These are phyloP conservation scores for Samsoniella hepiali DNA, from an alignment of 2,329 filamentous ascomycete genomes.

Conservation along the genomic window DNA sequence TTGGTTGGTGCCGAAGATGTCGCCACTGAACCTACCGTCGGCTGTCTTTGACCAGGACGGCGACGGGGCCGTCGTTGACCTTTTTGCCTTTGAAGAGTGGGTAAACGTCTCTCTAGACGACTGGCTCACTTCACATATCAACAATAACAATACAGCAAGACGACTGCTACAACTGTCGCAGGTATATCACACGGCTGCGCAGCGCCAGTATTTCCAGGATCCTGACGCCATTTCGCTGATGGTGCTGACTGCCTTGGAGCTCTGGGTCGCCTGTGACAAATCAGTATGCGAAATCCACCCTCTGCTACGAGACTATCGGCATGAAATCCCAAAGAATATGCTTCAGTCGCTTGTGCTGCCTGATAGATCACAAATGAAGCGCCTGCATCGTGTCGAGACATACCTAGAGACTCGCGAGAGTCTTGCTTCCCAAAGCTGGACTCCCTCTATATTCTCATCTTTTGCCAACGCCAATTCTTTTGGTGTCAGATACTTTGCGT, in stretches of 20 bases:
- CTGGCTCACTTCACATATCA: conserved; percentile 34
- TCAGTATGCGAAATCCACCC: conserved; percentile 37
- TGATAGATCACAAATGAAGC: conserved; percentile 40
- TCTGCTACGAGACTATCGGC: conserved; percentile 44
- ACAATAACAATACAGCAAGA: conserved; percentile 25
- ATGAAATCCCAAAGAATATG: conserved; percentile 37
- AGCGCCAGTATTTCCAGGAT: conserved; percentile 33
- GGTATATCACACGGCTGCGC: conserved; percentile 32
- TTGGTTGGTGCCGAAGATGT: background rate
- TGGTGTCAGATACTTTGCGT: background rate
- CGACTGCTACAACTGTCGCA: conserved; percentile 30
- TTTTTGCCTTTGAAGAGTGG: conserved; percentile 49
- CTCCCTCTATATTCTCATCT: background rate
- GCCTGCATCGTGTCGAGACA: conserved; percentile 41
- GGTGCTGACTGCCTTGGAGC: conserved; percentile 51
- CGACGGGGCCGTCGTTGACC: conserved; percentile 11
- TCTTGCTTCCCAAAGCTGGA: background rate
- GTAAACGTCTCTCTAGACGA: conserved; percentile 34
- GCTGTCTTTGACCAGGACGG: background rate
- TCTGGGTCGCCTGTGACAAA: conserved; percentile 57
- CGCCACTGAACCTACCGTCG: background rate
- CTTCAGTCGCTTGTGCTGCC: conserved; percentile 46
- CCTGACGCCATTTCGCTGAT: conserved; percentile 50
- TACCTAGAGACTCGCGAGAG: conserved; percentile 36
- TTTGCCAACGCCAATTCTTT: background rate